Conservation (phyloP, 495 filamentous ascomycete species). For the Penicillium taxi region DNA sequence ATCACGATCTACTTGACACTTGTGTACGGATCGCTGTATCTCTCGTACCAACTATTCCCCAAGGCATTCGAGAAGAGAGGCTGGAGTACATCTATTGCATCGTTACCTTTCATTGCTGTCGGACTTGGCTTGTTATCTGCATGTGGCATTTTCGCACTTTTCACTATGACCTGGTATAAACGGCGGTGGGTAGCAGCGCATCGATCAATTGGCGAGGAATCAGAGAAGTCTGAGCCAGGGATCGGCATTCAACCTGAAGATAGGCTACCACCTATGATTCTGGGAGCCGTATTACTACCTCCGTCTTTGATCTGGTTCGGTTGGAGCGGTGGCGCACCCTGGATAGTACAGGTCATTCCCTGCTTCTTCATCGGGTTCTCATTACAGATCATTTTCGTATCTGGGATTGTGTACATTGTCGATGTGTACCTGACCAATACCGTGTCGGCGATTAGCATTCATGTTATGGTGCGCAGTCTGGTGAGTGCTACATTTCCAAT, state of each 20-base stretch:
- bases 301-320: conserved; percentile 50
- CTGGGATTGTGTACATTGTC: conserved; percentile 43
- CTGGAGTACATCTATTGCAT: conserved; percentile 29
- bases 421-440: conserved; percentile 46
- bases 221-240: neutral
- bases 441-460: conserved; percentile 51
- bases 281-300: conserved; percentile 43
- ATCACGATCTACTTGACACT: conserved; percentile 53
- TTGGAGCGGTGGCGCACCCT: conserved; percentile 35
- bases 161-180: conserved; percentile 23
- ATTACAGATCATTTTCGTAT: conserved; percentile 24
- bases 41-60: conserved; percentile 50
- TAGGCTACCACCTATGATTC: conserved; percentile 45
- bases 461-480: conserved; percentile 52
- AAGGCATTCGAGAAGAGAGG: conserved; percentile 38
- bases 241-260: conserved; percentile 34
- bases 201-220: neutral
- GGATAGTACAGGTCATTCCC: conserved; percentile 17
- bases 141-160: conserved; percentile 12
- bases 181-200: conserved; percentile 10
- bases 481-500: conserved; percentile 40
- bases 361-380: conserved; percentile 23
- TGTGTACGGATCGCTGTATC: conserved; percentile 52
- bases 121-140: conserved; percentile 31
- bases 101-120: conserved; percentile 48